Evolutionary conservation across 768 basidiomycete genomes (phyloP).

Genomic region (Collybia mongolica): DNA sequence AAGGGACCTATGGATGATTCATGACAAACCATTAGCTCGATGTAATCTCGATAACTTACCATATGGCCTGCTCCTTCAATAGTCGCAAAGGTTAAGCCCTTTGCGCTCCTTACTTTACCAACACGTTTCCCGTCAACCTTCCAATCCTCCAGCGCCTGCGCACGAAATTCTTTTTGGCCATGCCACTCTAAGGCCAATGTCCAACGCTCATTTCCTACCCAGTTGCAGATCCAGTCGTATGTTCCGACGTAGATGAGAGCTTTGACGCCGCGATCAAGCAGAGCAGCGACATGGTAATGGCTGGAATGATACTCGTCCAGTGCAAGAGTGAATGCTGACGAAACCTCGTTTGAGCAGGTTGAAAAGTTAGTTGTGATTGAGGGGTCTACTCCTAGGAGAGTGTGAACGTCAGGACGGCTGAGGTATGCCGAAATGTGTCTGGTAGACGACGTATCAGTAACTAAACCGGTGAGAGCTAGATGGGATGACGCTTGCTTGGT

Average conservation of each 20-base stretch:
- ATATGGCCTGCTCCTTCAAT: slow-evolving; percentile 74
- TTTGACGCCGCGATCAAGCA: slow-evolving; percentile 71
- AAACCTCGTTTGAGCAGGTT: slow-evolving; percentile 38
- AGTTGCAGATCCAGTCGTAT: slow-evolving; percentile 78
- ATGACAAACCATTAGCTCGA: slow-evolving; percentile 3
- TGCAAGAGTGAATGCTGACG: slow-evolving; percentile 40
- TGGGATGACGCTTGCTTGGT: slow-evolving; percentile 26
- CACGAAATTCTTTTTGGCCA: slow-evolving; percentile 45
- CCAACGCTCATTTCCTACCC: slow-evolving; percentile 75
- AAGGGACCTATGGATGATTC: slow-evolving; percentile 41
- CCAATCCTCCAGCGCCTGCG: slow-evolving; percentile 55
- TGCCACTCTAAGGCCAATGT: slow-evolving; percentile 70
- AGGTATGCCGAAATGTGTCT: slow-evolving; percentile 66
- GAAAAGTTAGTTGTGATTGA: slow-evolving; percentile 31
- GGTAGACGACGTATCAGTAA: not conserved
- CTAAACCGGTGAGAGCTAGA: not conserved
- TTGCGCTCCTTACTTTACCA: slow-evolving; percentile 36
- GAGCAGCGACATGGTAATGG: slow-evolving; percentile 56
- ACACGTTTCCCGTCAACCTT: slow-evolving; percentile 42
- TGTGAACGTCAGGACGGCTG: slow-evolving; percentile 51
- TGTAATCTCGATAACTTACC: slow-evolving; percentile 29
- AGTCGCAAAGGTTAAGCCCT: slow-evolving; percentile 63
- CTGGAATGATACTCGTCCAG: slow-evolving; percentile 46
- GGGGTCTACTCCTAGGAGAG: slow-evolving; percentile 61
- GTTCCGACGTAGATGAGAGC: slow-evolving; percentile 71